phyloP scores from a whole-genome alignment of 2,329 filamentous ascomycete genomes.

The Ilyonectria robusta region DNA sequence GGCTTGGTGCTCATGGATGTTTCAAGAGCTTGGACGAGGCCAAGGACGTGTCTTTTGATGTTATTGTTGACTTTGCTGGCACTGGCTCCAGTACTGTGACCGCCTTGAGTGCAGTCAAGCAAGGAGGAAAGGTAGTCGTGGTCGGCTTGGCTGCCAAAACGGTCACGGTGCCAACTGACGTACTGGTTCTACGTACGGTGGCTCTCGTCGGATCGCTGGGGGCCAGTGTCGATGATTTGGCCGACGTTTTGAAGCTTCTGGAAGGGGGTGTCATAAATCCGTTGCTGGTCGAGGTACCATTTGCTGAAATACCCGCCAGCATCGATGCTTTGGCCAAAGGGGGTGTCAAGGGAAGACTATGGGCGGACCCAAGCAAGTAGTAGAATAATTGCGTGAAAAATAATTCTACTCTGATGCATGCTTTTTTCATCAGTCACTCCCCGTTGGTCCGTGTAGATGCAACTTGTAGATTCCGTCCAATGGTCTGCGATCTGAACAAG shows the following conservation, averaged over 20 bases:
- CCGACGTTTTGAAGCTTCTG: background rate
- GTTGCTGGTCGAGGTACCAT: background rate
- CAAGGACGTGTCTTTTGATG: slow-evolving; percentile 7
- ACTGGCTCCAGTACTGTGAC: background rate
- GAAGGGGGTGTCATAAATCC: background rate
- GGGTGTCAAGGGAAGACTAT: background rate
- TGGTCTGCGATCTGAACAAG: too few species aligned
- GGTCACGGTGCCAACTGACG: background rate
- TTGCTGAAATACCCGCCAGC: background rate
- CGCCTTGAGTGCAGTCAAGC: slow-evolving; percentile 1
- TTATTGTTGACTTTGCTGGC: slow-evolving; percentile 28
- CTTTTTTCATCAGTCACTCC: too few species aligned
- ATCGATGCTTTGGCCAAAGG: background rate
- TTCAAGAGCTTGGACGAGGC: slow-evolving; percentile 9
- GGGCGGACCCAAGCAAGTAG: background rate
- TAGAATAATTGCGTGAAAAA: background rate
- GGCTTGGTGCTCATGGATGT: background rate
- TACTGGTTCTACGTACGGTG: background rate
- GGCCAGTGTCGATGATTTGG: background rate
- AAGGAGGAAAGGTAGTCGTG: slow-evolving; percentile 14
- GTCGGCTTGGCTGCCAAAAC: slow-evolving; percentile 16
- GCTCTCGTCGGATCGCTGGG: background rate
- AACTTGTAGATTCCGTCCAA: too few species aligned
- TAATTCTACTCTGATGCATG: too few species aligned
- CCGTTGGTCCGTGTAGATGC: too few species aligned